Evolutionary conservation across 371 early-diverging fungal species (phyloP).

Genomic region (Gilbertella persicaria): DNA sequence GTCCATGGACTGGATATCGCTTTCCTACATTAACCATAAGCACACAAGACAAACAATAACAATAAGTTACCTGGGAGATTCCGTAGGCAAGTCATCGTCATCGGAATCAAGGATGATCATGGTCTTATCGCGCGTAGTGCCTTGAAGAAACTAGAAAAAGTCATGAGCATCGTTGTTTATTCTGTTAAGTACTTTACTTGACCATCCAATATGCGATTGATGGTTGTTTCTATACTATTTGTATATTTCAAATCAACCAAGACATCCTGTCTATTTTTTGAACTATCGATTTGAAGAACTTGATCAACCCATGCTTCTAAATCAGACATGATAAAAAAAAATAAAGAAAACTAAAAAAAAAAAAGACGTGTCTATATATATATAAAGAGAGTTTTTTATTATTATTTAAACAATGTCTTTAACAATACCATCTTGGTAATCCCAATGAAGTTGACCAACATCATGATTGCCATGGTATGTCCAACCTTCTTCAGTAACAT

Average conservation of each 20-base stretch:
- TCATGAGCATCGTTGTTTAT: not conserved
- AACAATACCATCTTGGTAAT: slow-evolving; percentile 61
- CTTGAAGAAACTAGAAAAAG: slow-evolving; percentile 41
- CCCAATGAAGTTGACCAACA: slow-evolving; percentile 86
- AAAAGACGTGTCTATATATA: no score
- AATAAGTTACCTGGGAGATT: no score
- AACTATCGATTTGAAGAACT: slow-evolving; percentile 28
- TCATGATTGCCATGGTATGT: slow-evolving; percentile 84
- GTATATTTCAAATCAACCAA: slow-evolving; percentile 48
- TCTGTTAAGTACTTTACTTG: slow-evolving; percentile 17
- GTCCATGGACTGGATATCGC: not conserved
- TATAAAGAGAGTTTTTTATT: no score
- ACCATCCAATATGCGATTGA: slow-evolving; percentile 60
- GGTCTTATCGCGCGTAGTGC: slow-evolving; percentile 6
- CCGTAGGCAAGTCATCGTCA: slow-evolving; percentile 7
- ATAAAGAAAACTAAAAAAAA: no score
- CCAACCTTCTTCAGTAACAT: slow-evolving; percentile 94
- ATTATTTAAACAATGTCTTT: slow-evolving; percentile 25
- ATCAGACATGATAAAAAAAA: no score
- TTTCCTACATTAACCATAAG: no score
- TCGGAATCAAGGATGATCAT: slow-evolving; percentile 26
- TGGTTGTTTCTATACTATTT: slow-evolving; percentile 44
- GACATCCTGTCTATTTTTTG: slow-evolving; percentile 31
- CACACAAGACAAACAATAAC: no score
- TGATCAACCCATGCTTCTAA: slow-evolving; percentile 28